Base-by-base conservation (phyloP, 2,329 filamentous ascomycete species). In the Cytospora chrysosperma region DNA sequence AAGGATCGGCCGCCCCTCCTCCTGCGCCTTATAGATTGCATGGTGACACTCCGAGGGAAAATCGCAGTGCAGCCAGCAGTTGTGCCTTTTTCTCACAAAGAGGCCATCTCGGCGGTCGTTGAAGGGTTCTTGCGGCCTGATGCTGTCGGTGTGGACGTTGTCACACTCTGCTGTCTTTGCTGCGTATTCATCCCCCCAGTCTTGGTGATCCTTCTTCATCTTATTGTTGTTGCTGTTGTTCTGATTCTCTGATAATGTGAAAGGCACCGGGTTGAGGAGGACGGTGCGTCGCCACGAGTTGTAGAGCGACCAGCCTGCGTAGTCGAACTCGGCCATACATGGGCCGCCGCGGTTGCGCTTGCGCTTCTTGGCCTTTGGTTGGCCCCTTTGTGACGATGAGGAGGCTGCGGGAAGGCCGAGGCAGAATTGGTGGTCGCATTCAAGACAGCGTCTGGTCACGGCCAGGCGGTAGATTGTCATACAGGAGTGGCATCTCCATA, bases 401-500 rank as follows among this genome's bases (percentile, higher is more conserved):
- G 68, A 66, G 27, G 24, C 5, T 69, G 37, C 8, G 37, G 37
- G 37, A 6, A 8, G 34, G 53, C 56, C 47, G 1, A 56, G 71
- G 69, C 78, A 78, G 65, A 75, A 72, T 32, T 55, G 56, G 70
- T 78, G 75, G 60, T 70, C 69, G 71, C 78, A 78, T 47, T 73
- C 69, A 53, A 81, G 73, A 58, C 79, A 77, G 26, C 74, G 71
- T 12, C 74, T 73, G 52, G 76, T 79, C 64, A 67, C 70, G 56
- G 67, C 66, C 8, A 77, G 63, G 50, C 63, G 68, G 68, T 73
- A 76, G 1, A 34, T 30, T 2, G 17, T 56, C 15, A 49, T 19
- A 69, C 77, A 79, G 13, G 28, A 1, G 65, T 73, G 69, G 66
- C 76, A 78, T 28, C 59, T 54, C 76, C 77, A 78, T 32, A 57